These are phyloP conservation scores for Solanum pimpinellifolium DNA, from an alignment of 257 asterid species.

Conservation along the genomic window DNA sequence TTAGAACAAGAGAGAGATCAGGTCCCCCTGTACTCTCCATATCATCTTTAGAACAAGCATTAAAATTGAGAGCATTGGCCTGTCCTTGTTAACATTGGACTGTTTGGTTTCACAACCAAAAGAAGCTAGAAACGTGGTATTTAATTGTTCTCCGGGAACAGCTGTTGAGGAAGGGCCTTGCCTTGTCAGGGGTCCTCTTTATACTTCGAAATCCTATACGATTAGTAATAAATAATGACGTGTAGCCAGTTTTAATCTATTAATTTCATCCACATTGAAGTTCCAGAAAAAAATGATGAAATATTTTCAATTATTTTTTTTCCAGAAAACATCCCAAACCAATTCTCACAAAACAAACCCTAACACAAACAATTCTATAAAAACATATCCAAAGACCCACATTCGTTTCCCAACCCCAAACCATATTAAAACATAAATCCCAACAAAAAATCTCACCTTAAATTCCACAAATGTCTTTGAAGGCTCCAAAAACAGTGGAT, in stretches of 20 bases:
- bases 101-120: background rate
- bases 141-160: background rate
- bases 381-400: too few relatives aligned
- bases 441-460: too few relatives aligned
- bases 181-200: background rate
- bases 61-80: constrained; percentile 1
- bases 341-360: too few relatives aligned
- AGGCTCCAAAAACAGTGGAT: too few relatives aligned
- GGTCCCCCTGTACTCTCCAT: constrained; percentile 12
- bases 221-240: background rate
- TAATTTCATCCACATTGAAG: background rate
- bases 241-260: background rate
- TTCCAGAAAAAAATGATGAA: background rate
- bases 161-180: background rate
- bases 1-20: background rate
- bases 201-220: background rate
- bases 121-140: background rate
- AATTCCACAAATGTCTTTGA: too few relatives aligned
- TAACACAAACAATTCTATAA: too few relatives aligned
- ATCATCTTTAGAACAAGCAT: constrained; percentile 9
- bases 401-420: too few relatives aligned
- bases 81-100: background rate
- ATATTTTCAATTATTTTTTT: background rate
- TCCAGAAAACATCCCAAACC: too few relatives aligned
- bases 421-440: too few relatives aligned